Evolutionary conservation across 306 rosid genomes (phyloP).

Genomic region (Albizia julibrissin): DNA sequence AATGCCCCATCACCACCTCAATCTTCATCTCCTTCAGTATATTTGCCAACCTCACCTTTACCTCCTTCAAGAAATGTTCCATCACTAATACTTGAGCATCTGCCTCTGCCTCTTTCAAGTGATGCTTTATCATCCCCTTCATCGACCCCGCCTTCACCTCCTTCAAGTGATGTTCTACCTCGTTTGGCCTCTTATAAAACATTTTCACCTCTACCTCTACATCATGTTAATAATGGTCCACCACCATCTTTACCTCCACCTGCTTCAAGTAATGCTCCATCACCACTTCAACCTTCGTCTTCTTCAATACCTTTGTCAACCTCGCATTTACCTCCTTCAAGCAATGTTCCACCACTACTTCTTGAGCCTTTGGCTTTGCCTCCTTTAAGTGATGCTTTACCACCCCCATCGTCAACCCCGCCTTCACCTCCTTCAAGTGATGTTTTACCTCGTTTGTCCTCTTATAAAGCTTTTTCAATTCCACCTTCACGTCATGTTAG

Average conservation of each 20-base stretch:
- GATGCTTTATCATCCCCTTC: background rate
- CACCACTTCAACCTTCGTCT: constrained; percentile 32
- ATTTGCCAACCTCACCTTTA: background rate
- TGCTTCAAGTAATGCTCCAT: constrained; percentile 14
- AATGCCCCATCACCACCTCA: background rate
- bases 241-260: constrained; percentile 15
- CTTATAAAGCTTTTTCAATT: constrained; percentile 1
- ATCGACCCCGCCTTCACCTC: background rate
- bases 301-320: background rate
- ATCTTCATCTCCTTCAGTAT: constrained; percentile 28
- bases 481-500: background rate
- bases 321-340: background rate
- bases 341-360: background rate
- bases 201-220: constrained; percentile 19
- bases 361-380: too few species aligned
- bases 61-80: background rate
- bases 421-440: background rate
- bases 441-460: background rate
- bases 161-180: background rate
- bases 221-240: constrained; percentile 18
- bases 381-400: background rate
- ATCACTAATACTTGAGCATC: background rate
- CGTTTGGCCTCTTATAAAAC: background rate
- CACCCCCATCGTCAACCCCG: constrained; percentile 28
- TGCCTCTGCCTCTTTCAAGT: background rate